These are phyloP conservation scores for Pseudonectria foliicola DNA, from an alignment of 2,329 filamentous ascomycete genomes.

Conservation along the genomic window DNA sequence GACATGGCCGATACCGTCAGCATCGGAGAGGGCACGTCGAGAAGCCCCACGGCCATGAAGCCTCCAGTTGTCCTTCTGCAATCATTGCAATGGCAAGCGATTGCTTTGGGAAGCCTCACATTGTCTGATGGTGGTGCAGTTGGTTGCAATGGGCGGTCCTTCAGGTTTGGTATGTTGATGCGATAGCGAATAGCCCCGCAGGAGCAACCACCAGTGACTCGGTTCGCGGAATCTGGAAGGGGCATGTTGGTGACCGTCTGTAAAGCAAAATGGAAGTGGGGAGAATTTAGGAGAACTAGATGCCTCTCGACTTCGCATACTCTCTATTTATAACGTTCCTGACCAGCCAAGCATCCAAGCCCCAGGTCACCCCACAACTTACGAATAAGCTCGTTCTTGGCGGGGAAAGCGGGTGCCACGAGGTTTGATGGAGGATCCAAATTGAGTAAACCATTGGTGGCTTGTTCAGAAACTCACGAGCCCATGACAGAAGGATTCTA, in stretches of 20 bases:
- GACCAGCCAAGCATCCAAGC: no score
- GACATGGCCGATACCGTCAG: constrained; percentile 16
- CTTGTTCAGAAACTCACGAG: no score
- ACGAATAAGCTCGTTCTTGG: no score
- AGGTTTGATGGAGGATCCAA: no score
- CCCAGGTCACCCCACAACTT: no score
- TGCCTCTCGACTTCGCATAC: no score
- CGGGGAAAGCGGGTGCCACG: no score
- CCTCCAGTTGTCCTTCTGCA: constrained; percentile 13
- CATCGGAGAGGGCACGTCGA: constrained; percentile 11
- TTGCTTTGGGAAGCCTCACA: constrained; percentile 10
- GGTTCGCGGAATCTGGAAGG: constrained; percentile 14
- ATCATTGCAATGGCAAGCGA: constrained; percentile 20
- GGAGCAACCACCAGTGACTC: constrained; percentile 20
- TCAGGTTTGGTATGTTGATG: constrained; percentile 11
- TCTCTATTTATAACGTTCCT: no score
- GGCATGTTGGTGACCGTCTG: constrained; percentile 13
- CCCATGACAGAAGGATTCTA: no score
- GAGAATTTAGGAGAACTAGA: no score
- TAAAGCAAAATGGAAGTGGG: no score
- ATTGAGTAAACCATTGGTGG: no score
- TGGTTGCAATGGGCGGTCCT: constrained; percentile 8
- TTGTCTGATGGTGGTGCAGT: constrained; percentile 6
- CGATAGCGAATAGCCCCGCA: constrained; percentile 21
- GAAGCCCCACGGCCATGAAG: constrained; percentile 4